phyloP scores from a whole-genome alignment of 495 filamentous ascomycete species.

The Ascodesmis nigricans region DNA sequence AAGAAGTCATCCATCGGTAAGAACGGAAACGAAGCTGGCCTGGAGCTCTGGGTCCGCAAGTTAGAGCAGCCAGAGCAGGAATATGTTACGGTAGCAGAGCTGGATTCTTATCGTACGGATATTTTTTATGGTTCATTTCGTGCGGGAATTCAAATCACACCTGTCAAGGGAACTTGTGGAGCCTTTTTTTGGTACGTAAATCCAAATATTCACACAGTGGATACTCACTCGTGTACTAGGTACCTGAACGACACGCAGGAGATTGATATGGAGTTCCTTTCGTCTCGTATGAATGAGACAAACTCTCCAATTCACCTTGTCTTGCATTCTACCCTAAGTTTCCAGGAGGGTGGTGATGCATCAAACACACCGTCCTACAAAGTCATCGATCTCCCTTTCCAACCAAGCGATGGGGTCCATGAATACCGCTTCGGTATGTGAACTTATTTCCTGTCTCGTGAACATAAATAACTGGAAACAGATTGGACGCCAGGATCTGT shows the following conservation, averaged over 20 bases:
- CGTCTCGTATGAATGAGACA: conserved; percentile 32
- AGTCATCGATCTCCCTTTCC: conserved; percentile 35
- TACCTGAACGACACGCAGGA: conserved; percentile 60
- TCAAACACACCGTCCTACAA: conserved; percentile 32
- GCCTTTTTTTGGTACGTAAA: conserved; percentile 60
- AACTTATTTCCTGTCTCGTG: background rate
- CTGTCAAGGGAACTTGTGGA: conserved; percentile 40
- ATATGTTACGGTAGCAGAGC: conserved; percentile 37
- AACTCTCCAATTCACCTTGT: conserved; percentile 46
- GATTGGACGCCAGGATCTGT: conserved; percentile 42
- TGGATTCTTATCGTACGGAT: conserved; percentile 35
- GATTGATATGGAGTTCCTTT: conserved; percentile 58
- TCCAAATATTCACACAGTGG: too few relatives aligned
- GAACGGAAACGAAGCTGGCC: conserved; percentile 31
- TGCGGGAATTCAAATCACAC: conserved; percentile 38
- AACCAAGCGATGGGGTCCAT: conserved; percentile 38
- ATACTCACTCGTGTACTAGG: too few relatives aligned
- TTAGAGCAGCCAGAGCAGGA: conserved; percentile 23
- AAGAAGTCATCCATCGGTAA: conserved; percentile 24
- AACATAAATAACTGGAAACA: conserved; percentile 7
- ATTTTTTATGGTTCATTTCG: conserved; percentile 44
- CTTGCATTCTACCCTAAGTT: conserved; percentile 38
- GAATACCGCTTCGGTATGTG: conserved; percentile 42
- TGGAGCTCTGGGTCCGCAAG: conserved; percentile 37
- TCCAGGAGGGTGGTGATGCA: conserved; percentile 34